A percentile compares a stretch with the other conserved stretches of the same genome.
Conservation (phyloP, 805 yeast species). For the Candida rishiriensis region DNA sequence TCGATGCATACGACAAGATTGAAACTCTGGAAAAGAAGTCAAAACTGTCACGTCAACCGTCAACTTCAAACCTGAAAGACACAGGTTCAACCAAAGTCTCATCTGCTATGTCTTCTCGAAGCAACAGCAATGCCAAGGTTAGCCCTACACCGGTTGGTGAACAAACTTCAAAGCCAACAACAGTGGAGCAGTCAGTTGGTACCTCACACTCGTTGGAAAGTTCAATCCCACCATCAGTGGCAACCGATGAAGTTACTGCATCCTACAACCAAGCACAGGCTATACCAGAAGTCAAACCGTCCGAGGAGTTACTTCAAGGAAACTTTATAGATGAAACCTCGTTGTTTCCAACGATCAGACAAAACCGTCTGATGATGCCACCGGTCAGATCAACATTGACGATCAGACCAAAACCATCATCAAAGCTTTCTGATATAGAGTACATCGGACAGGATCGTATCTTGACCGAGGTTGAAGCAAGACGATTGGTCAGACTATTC, state of each 20-base stretch:
- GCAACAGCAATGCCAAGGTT: too few species aligned
- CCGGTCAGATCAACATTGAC: constrained; percentile 36
- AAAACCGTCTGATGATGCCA: constrained; percentile 36
- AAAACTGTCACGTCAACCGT: neutral
- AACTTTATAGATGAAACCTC: constrained; percentile 27
- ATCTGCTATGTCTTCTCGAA: constrained; percentile 4
- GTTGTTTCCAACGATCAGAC: constrained; percentile 19
- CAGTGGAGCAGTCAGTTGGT: neutral
- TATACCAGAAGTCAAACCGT: neutral
- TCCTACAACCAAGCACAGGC: neutral
- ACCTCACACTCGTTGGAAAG: too few species aligned
- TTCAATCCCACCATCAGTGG: too few species aligned
- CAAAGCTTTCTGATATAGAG: constrained; percentile 52
- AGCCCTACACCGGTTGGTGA: constrained; percentile 1
- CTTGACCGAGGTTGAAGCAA: constrained; percentile 60
- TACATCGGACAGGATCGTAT: constrained; percentile 54
- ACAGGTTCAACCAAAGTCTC: constrained; percentile 2
- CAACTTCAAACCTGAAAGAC: constrained; percentile 14
- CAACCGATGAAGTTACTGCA: too few species aligned
- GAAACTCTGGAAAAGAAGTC: constrained; percentile 38
- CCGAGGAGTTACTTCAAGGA: constrained; percentile 13
- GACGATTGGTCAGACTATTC: constrained; percentile 51
- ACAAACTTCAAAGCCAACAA: neutral
- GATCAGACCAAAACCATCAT: constrained; percentile 44
- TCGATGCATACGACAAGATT: constrained; percentile 48